These are phyloP conservation scores for Ramaria sp. DNA, from an alignment of 768 basidiomycete genomes.

Conservation along the genomic window DNA sequence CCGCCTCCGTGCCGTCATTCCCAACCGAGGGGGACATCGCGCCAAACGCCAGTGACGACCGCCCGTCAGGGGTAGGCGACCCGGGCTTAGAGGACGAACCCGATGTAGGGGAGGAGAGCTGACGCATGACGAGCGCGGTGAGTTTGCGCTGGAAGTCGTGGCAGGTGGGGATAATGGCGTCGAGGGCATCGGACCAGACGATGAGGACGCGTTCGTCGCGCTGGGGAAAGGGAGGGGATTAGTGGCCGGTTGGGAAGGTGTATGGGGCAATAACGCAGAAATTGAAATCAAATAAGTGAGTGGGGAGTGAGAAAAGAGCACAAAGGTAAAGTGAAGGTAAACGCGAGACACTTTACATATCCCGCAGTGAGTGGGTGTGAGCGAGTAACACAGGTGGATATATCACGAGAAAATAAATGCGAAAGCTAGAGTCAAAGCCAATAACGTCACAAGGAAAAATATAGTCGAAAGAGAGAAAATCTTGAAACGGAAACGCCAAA, in stretches of 20 bases:
- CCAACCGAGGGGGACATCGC: too few species aligned
- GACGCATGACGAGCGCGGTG: slow-evolving; percentile 72
- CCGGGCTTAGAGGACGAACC: slow-evolving; percentile 20
- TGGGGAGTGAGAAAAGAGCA: too few species aligned
- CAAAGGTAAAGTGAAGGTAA: neutral
- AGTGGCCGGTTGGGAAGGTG: neutral
- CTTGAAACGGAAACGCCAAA: too few species aligned
- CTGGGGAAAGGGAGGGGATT: slow-evolving; percentile 23
- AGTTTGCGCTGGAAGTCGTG: slow-evolving; percentile 66
- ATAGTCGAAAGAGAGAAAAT: too few species aligned
- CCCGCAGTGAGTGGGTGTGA: too few species aligned
- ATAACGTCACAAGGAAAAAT: too few species aligned
- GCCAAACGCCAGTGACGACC: neutral
- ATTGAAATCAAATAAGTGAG: too few species aligned
- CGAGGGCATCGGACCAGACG: slow-evolving; percentile 78
- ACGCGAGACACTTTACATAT: too few species aligned
- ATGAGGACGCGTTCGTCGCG: slow-evolving; percentile 77
- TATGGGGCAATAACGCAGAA: neutral
- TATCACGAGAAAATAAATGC: too few species aligned
- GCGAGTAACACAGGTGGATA: too few species aligned
- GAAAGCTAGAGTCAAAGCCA: too few species aligned
- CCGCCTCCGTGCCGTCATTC: neutral
- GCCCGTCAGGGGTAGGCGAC: neutral
- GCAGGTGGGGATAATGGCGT: slow-evolving; percentile 65
- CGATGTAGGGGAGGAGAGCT: slow-evolving; percentile 25